Evolutionary conservation across 139 green algal species (phyloP).

Genomic region (Monoraphidium neglectum): DNA sequence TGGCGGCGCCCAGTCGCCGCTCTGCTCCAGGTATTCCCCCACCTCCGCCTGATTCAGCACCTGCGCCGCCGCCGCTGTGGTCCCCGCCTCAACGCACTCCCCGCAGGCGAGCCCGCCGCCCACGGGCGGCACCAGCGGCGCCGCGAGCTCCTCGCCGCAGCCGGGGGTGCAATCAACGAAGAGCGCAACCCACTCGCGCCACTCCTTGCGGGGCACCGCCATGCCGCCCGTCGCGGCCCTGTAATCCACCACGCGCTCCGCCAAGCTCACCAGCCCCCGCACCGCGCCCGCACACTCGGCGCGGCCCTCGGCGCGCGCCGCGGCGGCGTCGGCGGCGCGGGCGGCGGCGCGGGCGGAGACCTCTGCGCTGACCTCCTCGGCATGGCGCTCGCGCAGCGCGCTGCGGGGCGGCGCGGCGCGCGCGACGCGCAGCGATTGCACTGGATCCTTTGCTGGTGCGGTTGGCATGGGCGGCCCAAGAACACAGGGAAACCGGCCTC

Average conservation of each 20-base stretch:
- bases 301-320: slow-evolving; percentile 39
- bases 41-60: slow-evolving; percentile 22
- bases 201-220: slow-evolving; percentile 57
- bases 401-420: not conserved
- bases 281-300: slow-evolving; percentile 38
- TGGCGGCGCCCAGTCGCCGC: slow-evolving; percentile 14
- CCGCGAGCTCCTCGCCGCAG: too few species aligned
- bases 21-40: slow-evolving; percentile 14
- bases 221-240: slow-evolving; percentile 43
- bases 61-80: too few species aligned
- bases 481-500: too few species aligned
- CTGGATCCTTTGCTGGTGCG: too few species aligned
- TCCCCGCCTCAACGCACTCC: too few species aligned
- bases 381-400: slow-evolving; percentile 39
- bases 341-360: slow-evolving; percentile 36
- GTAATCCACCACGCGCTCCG: slow-evolving; percentile 56
- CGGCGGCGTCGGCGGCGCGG: slow-evolving; percentile 16
- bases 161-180: slow-evolving; percentile 47
- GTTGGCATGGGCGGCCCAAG: too few species aligned
- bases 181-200: slow-evolving; percentile 64
- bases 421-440: too few species aligned
- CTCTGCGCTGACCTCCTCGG: slow-evolving; percentile 40
- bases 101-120: too few species aligned
- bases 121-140: too few species aligned
- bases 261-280: slow-evolving; percentile 66